Evolutionary conservation across 1,284 basidiomycete species (phyloP).

Genomic region (Boletus mariae): DNA sequence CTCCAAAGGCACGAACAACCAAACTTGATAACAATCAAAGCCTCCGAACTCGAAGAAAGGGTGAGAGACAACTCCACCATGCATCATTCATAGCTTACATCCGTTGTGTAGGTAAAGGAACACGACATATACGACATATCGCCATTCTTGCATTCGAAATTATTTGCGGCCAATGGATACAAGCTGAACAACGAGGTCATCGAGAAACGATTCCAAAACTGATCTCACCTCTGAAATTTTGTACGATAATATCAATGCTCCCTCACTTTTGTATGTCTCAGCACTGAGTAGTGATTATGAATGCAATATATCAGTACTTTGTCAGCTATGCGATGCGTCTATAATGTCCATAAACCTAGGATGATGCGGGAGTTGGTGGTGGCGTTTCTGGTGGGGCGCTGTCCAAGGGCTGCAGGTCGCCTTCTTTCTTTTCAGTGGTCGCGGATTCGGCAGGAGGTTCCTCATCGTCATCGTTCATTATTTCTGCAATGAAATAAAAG

Average conservation of each 20-base stretch:
- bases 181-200: conserved; percentile 60
- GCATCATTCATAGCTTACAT: conserved; percentile 16
- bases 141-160: conserved; percentile 80
- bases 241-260: conserved; percentile 3
- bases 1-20: conserved; percentile 76
- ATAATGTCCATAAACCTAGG: conserved; percentile 23
- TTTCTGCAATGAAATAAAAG: conserved; percentile 41
- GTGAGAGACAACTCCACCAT: conserved; percentile 41
- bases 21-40: conserved; percentile 67
- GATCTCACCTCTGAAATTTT: conserved; percentile 13
- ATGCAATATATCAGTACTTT: conserved; percentile 25
- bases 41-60: conserved; percentile 78
- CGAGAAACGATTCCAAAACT: conserved; percentile 62
- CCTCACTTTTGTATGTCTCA: conserved; percentile 13
- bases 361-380: conserved; percentile 15
- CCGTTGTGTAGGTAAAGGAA: conserved; percentile 71
- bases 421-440: conserved; percentile 10
- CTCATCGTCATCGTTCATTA: conserved; percentile 57
- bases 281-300: conserved; percentile 33
- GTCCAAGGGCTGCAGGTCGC: conserved; percentile 4
- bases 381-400: conserved; percentile 6
- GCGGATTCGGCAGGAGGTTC: conserved; percentile 21
- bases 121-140: conserved; percentile 90
- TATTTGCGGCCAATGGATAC: conserved; percentile 93
- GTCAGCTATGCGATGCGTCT: conserved; percentile 19